phyloP scores from a whole-genome alignment of 2,329 filamentous ascomycete genomes.

The Colletotrichum tofieldiae region DNA sequence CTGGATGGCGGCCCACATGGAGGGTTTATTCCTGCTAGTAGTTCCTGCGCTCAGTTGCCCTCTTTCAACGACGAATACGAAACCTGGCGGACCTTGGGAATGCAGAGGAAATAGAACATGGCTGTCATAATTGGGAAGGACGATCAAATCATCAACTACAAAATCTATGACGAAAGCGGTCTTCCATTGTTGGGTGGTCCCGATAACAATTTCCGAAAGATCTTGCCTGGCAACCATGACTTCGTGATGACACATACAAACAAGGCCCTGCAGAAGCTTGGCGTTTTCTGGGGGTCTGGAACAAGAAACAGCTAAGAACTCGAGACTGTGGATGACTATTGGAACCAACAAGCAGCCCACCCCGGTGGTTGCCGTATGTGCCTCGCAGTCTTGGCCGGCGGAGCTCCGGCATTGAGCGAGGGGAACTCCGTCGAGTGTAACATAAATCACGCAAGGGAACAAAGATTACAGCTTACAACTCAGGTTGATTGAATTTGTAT shows the following conservation, averaged over 20 bases:
- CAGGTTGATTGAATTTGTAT: no score
- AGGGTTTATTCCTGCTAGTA: no score
- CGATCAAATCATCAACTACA: no score
- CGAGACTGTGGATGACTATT: background rate
- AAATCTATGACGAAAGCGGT: no score
- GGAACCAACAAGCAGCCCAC: background rate
- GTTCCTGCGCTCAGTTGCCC: no score
- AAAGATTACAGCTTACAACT: background rate
- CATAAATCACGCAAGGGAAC: background rate
- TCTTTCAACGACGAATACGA: no score
- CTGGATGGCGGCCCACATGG: no score
- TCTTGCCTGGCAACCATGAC: background rate
- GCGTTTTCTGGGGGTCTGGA: background rate
- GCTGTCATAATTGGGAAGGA: no score
- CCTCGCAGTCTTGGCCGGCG: background rate
- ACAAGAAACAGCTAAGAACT: background rate
- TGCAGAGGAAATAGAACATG: no score
- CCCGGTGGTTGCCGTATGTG: background rate
- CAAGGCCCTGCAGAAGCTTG: background rate
- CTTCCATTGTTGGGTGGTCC: no score
- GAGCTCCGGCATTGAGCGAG: background rate
- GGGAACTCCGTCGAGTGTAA: background rate
- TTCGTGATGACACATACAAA: background rate
- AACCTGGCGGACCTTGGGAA: no score
- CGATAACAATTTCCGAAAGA: background rate